phyloP scores from a whole-genome alignment of 768 basidiomycete species.

The Clitopilus passeckerianus region DNA sequence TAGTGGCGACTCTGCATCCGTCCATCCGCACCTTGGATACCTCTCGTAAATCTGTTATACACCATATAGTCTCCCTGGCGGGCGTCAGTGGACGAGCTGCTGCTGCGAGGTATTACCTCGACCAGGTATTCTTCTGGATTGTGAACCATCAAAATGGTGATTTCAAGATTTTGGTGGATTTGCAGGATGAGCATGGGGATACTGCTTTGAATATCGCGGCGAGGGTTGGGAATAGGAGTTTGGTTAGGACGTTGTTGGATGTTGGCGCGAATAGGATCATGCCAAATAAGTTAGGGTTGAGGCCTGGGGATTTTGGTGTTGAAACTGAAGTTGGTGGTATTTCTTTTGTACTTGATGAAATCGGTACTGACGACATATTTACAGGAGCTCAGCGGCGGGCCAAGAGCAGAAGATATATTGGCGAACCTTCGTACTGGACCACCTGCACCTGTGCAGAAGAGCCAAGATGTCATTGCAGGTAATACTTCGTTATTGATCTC shows the following conservation, averaged over 20 bases:
- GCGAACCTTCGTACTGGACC: conserved; percentile 70
- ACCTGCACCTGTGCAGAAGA: conserved; percentile 78
- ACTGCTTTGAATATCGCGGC: conserved; percentile 96
- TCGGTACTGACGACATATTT: conserved; percentile 1
- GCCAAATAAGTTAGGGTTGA: conserved; percentile 89
- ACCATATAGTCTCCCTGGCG: conserved; percentile 88
- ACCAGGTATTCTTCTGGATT: conserved; percentile 84
- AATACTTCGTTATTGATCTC: background rate
- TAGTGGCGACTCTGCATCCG: conserved; percentile 60
- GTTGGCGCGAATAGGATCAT: conserved; percentile 88
- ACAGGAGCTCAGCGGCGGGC: conserved; percentile 67
- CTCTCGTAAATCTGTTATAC: conserved; percentile 78
- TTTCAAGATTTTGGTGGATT: conserved; percentile 77
- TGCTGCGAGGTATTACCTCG: conserved; percentile 87
- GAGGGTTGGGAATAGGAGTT: conserved; percentile 81
- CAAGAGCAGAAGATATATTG: conserved; percentile 76
- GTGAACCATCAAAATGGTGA: conserved; percentile 72
- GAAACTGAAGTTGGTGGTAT: conserved; percentile 72
- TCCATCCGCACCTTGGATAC: conserved; percentile 89
- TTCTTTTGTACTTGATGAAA: background rate
- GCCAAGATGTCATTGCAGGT: conserved; percentile 84
- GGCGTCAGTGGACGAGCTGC: conserved; percentile 86
- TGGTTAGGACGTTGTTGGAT: conserved; percentile 85
- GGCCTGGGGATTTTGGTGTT: conserved; percentile 93
- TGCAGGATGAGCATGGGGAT: conserved; percentile 94